Evolutionary conservation across 2,329 filamentous ascomycete genomes (phyloP), one percentile per base, ranked within the genome.

Genomic region (Ceratocystis alfenasii): DNA sequence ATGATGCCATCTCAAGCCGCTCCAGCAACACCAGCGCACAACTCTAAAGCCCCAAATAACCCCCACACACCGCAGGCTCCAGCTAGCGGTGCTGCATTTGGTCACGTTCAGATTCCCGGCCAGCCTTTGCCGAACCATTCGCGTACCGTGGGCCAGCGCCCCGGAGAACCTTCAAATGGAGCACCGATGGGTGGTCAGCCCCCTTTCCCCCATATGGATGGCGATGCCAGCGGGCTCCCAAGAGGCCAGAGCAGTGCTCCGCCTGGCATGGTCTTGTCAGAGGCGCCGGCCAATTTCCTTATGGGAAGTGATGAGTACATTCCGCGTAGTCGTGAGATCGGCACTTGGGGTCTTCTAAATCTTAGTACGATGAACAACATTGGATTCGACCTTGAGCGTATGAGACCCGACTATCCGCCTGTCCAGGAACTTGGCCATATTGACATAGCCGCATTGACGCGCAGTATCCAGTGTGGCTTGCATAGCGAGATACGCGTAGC

Each of bases 401-500:
- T 85, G 71, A 89, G 86, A 71, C 90, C 92, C 0, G 87, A 89
- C 66, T 80, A 91, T 46, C 93, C 94, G 0, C 78, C 80, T 1
- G 80, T 91, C 20, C 78, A 82, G 25, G 92, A 97, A 71, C 80
- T 97, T 64, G 94, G 93, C 7, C 82, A 90, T 22, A 89, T 97
- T 69, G 93, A 99, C 72, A 87, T 97, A 33, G 87, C 92, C 70
- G 91, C 93, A 22, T 80, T 99, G 50, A 96, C 87, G 0, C 88
- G 91, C 78, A 91, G 90, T 71, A 78, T 99, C 46, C 91, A 96
- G 73, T 95, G 89, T 65, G 93, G 93, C 0, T 88, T 97, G 55
- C 87, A 91, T 71, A 86, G 86, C 4, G 94, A 99, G 76, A 87
- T 96, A n/a, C 86, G 93, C 8, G 77, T 96, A 68, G 93, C 93